Conservation (phyloP, 2,329 filamentous ascomycete species). For the Colletotrichum tropicale region DNA sequence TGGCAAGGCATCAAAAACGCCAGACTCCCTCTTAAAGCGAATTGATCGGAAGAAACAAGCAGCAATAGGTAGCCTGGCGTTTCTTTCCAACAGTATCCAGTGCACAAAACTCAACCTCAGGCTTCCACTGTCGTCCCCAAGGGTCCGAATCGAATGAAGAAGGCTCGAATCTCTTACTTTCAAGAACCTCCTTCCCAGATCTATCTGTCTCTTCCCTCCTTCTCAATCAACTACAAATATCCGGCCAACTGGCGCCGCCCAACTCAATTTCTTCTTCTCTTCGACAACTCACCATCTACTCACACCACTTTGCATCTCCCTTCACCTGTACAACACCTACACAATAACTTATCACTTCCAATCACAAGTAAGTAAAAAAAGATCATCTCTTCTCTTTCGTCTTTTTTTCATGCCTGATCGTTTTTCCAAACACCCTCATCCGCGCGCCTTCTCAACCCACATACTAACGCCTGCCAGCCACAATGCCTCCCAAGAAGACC, state of each 20-base stretch:
- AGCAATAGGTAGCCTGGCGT: background rate
- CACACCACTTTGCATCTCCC: background rate
- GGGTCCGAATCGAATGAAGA: accelerated
- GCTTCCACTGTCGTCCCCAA: background rate
- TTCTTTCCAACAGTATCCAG: accelerated
- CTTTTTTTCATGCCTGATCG: too few species aligned
- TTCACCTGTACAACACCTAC: background rate
- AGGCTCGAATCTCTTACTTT: background rate
- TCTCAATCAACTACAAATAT: background rate
- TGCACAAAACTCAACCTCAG: background rate
- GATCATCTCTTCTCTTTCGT: too few species aligned
- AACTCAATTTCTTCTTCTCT: background rate
- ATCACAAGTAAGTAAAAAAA: background rate
- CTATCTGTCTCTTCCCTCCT: background rate
- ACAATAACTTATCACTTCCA: background rate
- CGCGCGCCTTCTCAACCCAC: background rate
- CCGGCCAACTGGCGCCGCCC: accelerated
- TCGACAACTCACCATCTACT: background rate
- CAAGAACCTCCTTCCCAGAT: background rate
- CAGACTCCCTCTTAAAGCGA: background rate
- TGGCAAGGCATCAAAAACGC: background rate
- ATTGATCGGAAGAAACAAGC: accelerated
- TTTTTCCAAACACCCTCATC: background rate
- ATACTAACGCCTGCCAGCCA: background rate
- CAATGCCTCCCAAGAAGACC: conserved; percentile 10